Evolutionary conservation across 1,284 basidiomycete species (phyloP).

Genomic region (Marasmius oreades): DNA sequence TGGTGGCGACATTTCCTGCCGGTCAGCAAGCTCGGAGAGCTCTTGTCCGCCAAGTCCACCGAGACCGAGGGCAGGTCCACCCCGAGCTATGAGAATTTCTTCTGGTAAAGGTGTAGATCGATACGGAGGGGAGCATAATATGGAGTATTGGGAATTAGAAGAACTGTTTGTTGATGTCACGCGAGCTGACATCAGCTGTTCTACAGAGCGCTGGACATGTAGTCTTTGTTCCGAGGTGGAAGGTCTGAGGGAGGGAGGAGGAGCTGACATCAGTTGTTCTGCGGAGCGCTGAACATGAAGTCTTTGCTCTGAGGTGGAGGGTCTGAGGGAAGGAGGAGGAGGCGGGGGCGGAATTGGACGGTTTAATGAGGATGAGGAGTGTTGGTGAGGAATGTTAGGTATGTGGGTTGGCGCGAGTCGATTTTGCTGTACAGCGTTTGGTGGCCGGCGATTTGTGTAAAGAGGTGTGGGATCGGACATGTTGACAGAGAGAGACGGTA

Average conservation of each 20-base stretch:
- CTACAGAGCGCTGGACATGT: background rate
- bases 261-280: background rate
- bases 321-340: background rate
- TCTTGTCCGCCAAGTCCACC: background rate
- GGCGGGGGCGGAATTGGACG: background rate
- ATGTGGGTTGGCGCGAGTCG: background rate
- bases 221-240: background rate
- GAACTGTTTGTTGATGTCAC: too few species aligned
- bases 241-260: background rate
- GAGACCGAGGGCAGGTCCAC: background rate
- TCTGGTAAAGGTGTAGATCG: constrained; percentile 12
- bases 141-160: constrained; percentile 2
- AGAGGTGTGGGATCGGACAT: background rate
- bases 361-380: background rate
- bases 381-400: background rate
- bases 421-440: background rate
- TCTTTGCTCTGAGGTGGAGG: background rate
- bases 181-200: background rate
- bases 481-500: background rate
- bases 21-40: background rate
- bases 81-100: constrained; percentile 10
- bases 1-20: background rate
- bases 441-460: background rate
- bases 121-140: constrained; percentile 12
- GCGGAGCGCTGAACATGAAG: background rate